A percentile compares a stretch with the other conserved stretches of the same genome.
These are phyloP conservation scores for Globisporangium cylindrosporum DNA, from an alignment of 352 stramenopile species.

Conservation along the genomic window DNA sequence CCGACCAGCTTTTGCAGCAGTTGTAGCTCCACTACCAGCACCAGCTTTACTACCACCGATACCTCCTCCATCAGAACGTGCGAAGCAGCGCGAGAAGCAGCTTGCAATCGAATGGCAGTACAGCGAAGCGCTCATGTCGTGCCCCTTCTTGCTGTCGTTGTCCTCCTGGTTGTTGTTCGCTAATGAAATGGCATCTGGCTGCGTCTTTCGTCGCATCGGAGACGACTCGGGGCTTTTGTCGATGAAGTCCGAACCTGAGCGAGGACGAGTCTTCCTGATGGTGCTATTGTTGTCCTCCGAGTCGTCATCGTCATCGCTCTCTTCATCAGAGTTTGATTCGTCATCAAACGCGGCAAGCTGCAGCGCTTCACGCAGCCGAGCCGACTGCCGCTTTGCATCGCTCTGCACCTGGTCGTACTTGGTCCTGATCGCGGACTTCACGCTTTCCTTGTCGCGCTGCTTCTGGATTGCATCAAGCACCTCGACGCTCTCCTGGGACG, in stretches of 20 bases:
- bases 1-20: neutral
- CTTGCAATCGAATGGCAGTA: constrained; percentile 19
- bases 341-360: constrained; percentile 28
- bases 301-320: constrained; percentile 19
- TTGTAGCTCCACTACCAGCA: neutral
- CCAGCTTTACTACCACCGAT: neutral
- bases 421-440: constrained; percentile 39
- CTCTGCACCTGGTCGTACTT: constrained; percentile 50
- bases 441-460: constrained; percentile 35
- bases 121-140: neutral
- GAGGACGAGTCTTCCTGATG: constrained; percentile 16
- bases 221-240: constrained; percentile 68
- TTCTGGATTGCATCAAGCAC: constrained; percentile 34
- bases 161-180: constrained; percentile 28
- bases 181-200: constrained; percentile 25
- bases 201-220: constrained; percentile 50
- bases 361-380: constrained; percentile 44
- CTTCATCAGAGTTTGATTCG: constrained; percentile 9
- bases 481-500: constrained; percentile 31
- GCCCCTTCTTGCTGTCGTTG: constrained; percentile 18
- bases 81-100: constrained; percentile 38
- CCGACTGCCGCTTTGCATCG: constrained; percentile 49
- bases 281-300: constrained; percentile 9
- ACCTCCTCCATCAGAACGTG: neutral
- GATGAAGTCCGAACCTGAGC: constrained; percentile 35